A percentile compares a stretch with the other conserved stretches of the same genome.
Evolutionary conservation across 177 flowering plant genomes (phyloP).

Genomic region (Telopea speciosissima): DNA sequence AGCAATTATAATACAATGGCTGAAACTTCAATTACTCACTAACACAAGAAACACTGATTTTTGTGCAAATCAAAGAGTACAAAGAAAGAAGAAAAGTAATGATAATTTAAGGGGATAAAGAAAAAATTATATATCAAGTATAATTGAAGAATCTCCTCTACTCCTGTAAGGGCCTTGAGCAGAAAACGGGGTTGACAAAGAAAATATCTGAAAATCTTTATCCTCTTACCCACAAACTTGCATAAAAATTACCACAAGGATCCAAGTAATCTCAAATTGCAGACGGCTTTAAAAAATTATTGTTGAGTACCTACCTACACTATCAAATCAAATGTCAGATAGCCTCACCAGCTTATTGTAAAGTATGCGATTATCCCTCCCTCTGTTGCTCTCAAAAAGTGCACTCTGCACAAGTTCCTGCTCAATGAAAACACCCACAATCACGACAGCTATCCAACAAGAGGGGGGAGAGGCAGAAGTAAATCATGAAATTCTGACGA

Average conservation of each 20-base stretch:
- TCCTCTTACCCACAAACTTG: not conserved
- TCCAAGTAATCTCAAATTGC: slow-evolving; percentile 2
- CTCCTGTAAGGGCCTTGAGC: not conserved
- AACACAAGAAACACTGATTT: not conserved
- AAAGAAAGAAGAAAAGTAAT: not conserved
- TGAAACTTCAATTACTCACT: not conserved
- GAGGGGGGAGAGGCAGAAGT: not conserved
- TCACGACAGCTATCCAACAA: not conserved
- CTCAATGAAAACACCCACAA: not conserved
- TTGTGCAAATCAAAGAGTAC: not conserved
- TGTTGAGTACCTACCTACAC: too few relatives aligned
- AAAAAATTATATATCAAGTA: not conserved
- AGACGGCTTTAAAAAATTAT: too few relatives aligned
- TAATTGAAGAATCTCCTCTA: not conserved
- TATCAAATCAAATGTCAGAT: slow-evolving; percentile 10
- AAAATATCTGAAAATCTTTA: too few relatives aligned
- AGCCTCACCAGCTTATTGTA: slow-evolving; percentile 70
- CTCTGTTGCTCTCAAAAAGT: slow-evolving; percentile 79
- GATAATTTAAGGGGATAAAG: not conserved
- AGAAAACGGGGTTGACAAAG: not conserved
- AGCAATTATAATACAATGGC: not conserved
- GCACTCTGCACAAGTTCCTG: slow-evolving; percentile 98
- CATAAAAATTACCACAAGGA: not conserved
- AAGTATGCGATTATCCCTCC: slow-evolving; percentile 79
- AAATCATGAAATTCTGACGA: not conserved